Base-by-base conservation (phyloP, 2,329 filamentous ascomycete genomes). In the Ophiosphaerella narmari region DNA sequence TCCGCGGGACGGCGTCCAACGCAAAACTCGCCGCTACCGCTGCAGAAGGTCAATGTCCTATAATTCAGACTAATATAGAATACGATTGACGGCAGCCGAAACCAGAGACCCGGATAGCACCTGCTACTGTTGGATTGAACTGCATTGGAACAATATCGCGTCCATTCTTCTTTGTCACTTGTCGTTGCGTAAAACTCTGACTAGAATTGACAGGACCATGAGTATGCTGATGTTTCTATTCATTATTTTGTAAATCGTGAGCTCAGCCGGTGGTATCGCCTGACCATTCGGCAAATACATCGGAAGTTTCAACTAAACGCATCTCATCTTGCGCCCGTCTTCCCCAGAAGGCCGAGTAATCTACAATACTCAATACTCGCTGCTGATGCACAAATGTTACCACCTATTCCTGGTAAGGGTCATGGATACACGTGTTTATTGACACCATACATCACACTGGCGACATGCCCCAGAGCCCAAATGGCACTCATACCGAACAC, bases 261-360 rank as follows among this genome's bases (percentile, higher is more conserved):
- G n/a, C 13, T 16, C 36, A 24, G 36, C 36, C 36, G 36, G 36
- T 39, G 36, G 16, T 39, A 36, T 36, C n/a, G 12, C 13, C 18
- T 16, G 12, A 34, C 23, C 7, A 12, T 39, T 59, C 55, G 52
- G 53, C 55, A 52, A 38, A 36, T 39, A 34, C 34, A 42, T 39
- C 50, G 48, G 50, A 34, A 45, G 62, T 67, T 67, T 67, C 62
- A 65, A 57, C 47, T 68, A 66, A 43, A 67, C 43, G 46, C 50
- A 47, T 36, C 48, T 57, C 60, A 61, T 61, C 41, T 60, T 53
- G 32, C 43, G 29, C 31, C 18, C 21, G 32, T 45, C 21, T 48
- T 41, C 32, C 45, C 47, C 42, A 33, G 44, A 44, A 45, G 48
- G 16, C 45, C 43, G 37, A 37, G 48, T 52, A 59, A 48, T 59